Percentiles rank a stretch among this genome's conserved stretches.
phyloP scores from a whole-genome alignment of 768 basidiomycete species.

The Tylopilus felleus region DNA sequence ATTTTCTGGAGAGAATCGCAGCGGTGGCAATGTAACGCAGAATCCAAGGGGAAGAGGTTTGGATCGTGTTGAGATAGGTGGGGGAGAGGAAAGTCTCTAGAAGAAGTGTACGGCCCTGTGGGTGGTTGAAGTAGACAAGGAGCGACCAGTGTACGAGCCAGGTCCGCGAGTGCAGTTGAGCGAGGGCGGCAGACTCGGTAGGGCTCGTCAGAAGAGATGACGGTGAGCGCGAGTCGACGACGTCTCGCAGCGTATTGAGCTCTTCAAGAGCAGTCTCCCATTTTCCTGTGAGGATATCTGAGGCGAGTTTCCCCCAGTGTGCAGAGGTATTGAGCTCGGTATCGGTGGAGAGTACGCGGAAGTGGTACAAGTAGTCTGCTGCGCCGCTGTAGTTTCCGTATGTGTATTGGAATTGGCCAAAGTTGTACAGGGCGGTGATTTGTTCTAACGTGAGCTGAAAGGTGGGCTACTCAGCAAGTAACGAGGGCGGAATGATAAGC shows the following conservation, averaged over 20 bases:
- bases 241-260: conserved; percentile 90
- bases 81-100: conserved; percentile 97
- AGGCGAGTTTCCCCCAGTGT: conserved; percentile 98
- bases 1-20: conserved; percentile 86
- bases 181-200: conserved; percentile 65
- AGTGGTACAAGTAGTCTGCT: conserved; percentile 97
- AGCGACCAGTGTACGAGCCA: conserved; percentile 98
- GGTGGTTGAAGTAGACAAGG: conserved; percentile 98
- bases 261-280: conserved; percentile 97
- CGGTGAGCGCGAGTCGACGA: conserved; percentile 77
- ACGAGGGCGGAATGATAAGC: not conserved
- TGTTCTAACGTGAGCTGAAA: conserved; percentile 87
- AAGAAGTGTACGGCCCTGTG: conserved; percentile 83
- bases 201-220: conserved; percentile 44
- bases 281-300: conserved; percentile 90
- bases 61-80: conserved; percentile 97
- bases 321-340: conserved; percentile 91
- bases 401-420: conserved; percentile 98
- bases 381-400: conserved; percentile 96
- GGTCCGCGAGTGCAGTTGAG: conserved; percentile 89
- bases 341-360: conserved; percentile 95
- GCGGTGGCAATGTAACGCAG: conserved; percentile 92
- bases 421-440: conserved; percentile 95
- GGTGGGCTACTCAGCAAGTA: not conserved
- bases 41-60: conserved; percentile 92